Percentiles rank a stretch among this genome's conserved stretches.
Conservation (phyloP, 495 filamentous ascomycete genomes). For the Penicillium paxilli region DNA sequence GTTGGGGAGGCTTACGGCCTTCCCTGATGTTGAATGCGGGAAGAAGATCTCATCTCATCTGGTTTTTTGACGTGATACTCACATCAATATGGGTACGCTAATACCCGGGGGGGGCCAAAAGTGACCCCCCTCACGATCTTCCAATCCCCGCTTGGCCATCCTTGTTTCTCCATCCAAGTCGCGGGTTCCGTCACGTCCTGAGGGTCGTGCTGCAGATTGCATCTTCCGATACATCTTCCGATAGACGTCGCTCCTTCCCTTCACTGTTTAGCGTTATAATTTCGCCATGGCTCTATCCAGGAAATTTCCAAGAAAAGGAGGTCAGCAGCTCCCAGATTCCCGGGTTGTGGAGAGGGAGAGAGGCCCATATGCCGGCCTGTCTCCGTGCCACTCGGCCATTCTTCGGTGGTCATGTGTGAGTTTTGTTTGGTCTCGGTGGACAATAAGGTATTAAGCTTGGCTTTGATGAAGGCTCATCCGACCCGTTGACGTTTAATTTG, state of each 20-base stretch:
- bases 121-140: neutral
- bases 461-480: neutral
- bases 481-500: neutral
- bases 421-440: neutral
- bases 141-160: neutral
- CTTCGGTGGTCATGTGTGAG: neutral
- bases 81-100: neutral
- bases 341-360: too few relatives aligned
- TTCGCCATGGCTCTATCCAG: neutral
- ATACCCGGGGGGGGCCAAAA: neutral
- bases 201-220: neutral
- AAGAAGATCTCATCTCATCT: neutral
- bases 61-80: neutral
- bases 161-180: neutral
- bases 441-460: slow-evolving; percentile 2
- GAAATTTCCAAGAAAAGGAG: neutral
- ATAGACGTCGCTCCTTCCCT: neutral
- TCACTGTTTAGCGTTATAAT: neutral
- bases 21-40: neutral
- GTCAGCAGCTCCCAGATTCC: neutral
- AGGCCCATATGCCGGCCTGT: slow-evolving; percentile 1
- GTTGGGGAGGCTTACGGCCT: neutral
- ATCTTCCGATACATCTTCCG: neutral
- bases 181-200: neutral
- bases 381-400: slow-evolving; percentile 1